Evolutionary conservation across 805 yeast species (phyloP).

Genomic region (Candida vartiovaarae): DNA sequence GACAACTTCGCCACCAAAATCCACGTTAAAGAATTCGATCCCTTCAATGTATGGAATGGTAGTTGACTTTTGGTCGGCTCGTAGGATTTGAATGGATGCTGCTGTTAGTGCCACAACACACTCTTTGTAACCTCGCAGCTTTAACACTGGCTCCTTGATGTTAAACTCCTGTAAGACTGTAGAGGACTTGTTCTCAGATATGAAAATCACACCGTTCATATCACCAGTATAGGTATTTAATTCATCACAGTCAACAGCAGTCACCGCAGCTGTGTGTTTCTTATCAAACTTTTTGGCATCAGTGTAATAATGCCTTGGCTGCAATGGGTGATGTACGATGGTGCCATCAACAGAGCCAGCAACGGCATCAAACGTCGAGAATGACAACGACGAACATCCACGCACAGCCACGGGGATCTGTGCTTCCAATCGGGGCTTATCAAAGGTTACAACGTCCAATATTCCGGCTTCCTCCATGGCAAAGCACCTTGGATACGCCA

Average conservation of each 20-base stretch:
- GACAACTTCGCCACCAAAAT: constrained; percentile 16
- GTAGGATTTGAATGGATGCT: constrained; percentile 1
- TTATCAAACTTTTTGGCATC: constrained; percentile 5
- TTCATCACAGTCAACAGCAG: constrained; percentile 12
- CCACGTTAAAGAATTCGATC: constrained; percentile 16
- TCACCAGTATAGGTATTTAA: constrained; percentile 19
- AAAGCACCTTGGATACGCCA: constrained; percentile 14
- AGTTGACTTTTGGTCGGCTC: neutral
- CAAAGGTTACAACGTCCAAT: constrained; percentile 10
- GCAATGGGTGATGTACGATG: constrained; percentile 11
- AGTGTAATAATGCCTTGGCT: constrained; percentile 12
- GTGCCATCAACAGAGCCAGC: constrained; percentile 18
- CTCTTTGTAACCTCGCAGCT: constrained; percentile 9
- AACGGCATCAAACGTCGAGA: constrained; percentile 9
- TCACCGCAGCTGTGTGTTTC: constrained; percentile 9
- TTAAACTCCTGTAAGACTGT: constrained; percentile 3
- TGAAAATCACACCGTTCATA: constrained; percentile 10
- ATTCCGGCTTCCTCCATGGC: constrained; percentile 15
- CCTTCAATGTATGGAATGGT: constrained; percentile 2
- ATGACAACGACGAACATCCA: constrained; percentile 12
- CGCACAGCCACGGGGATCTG: constrained; percentile 4
- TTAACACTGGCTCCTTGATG: constrained; percentile 3
- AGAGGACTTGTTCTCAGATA: constrained; percentile 14
- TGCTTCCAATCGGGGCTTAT: constrained; percentile 7
- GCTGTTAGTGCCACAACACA: constrained; percentile 6